Conservation (phyloP, 495 filamentous ascomycete species). For the Achaetomiella virescens region DNA sequence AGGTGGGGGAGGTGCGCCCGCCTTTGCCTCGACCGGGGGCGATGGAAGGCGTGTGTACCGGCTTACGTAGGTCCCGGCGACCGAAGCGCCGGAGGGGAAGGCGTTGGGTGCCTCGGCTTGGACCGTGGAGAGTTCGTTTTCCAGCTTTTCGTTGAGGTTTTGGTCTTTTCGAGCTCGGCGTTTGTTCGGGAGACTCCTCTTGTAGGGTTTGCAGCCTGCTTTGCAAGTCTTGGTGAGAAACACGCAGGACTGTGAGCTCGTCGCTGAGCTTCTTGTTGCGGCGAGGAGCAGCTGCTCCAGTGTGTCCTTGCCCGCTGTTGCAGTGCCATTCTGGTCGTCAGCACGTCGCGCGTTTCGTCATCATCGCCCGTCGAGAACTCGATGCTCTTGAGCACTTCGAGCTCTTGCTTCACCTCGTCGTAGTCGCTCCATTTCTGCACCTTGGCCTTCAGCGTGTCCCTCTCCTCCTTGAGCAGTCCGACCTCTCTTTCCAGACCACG, state of each 20-base stretch:
- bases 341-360: slow-evolving; percentile 49
- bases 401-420: slow-evolving; percentile 88
- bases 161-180: slow-evolving; percentile 77
- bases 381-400: slow-evolving; percentile 96
- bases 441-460: slow-evolving; percentile 66
- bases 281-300: slow-evolving; percentile 86
- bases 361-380: slow-evolving; percentile 91
- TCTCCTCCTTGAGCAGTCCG: slow-evolving; percentile 57
- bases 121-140: slow-evolving; percentile 82
- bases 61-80: slow-evolving; percentile 85
- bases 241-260: slow-evolving; percentile 84
- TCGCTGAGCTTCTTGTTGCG: slow-evolving; percentile 94
- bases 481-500: slow-evolving; percentile 68
- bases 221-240: slow-evolving; percentile 91
- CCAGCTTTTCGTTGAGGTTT: slow-evolving; percentile 77
- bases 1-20: slow-evolving; percentile 78
- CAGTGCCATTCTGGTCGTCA: slow-evolving; percentile 43
- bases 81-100: slow-evolving; percentile 81
- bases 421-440: slow-evolving; percentile 90
- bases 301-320: slow-evolving; percentile 60
- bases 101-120: slow-evolving; percentile 78
- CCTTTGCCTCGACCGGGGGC: slow-evolving; percentile 50
- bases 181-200: slow-evolving; percentile 79
- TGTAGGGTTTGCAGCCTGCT: slow-evolving; percentile 71
- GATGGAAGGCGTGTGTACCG: slow-evolving; percentile 73